Evolutionary conservation across 2,329 filamentous ascomycete genomes (phyloP), one percentile per base, ranked within the genome.

Genomic region (Thelonectria rubi): DNA sequence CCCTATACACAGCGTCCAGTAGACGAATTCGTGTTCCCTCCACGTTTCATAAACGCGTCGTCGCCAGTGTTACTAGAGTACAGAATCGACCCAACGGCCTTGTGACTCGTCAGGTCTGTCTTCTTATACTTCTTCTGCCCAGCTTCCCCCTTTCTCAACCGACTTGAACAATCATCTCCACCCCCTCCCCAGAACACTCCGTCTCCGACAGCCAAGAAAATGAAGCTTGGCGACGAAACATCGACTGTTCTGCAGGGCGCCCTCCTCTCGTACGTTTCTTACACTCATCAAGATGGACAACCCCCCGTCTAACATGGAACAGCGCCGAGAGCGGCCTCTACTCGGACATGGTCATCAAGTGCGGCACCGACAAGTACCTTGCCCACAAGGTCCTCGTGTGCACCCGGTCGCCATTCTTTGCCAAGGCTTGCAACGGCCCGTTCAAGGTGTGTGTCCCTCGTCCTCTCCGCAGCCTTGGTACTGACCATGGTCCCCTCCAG

Each of bases 361-460:
- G 58, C 24, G 58, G 53, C 40, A 61, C 39, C 42, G 58, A 61
- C 18, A 48, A 52, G 34, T 57, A 61, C 48, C 26, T 37, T 46
- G 53, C 57, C 21, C 53, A 57, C 48, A 61, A 61, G 58, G 37
- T 57, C 32, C 39, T 61, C 42, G 32, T 61, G n/a, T 57, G 58
- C 53, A 57, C 47, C 5, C 53, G 47, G n/a, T 57, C 53, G 5
- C 34, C 58, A 21, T 61, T 61, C 32, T 61, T 61, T 32, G 53
- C 53, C 30, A 52, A 56, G 24, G 54, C 54, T 12, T 57, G 45
- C 37, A 26, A 50, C 8, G 34, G 45, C 4, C 46, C 54, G 2
- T 57, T 57, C 21, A 42, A 50, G 46, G 45, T 43, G 34, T 15
- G 34, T 32, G 14, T 20, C 9, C n/a, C 11, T 14, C 17, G 5